Conservation (phyloP, 2,329 filamentous ascomycete genomes). For the Cladosporium oxysporum region DNA sequence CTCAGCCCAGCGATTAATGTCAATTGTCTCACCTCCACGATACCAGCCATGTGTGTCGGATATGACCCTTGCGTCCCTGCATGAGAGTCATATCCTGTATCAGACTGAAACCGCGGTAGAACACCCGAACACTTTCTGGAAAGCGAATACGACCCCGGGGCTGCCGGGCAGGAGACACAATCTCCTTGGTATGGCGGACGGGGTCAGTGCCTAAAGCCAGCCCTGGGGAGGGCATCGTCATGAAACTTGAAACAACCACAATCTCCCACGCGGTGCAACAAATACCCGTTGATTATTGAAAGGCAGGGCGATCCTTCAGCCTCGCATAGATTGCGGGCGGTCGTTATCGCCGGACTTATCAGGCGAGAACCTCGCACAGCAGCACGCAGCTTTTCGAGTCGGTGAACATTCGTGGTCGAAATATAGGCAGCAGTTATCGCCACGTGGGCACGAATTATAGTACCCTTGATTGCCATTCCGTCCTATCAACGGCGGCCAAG, state of each 20-base stretch:
- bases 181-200: neutral
- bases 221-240: neutral
- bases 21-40: neutral
- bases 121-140: neutral
- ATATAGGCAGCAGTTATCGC: neutral
- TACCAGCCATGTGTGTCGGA: neutral
- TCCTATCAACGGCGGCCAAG: conserved; percentile 4
- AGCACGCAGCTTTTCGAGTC: neutral
- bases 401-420: neutral
- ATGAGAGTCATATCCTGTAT: neutral
- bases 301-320: neutral
- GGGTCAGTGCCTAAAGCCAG: neutral
- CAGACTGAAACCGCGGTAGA: neutral
- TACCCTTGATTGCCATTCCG: neutral
- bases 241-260: conserved; percentile 5
- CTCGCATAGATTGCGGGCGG: neutral
- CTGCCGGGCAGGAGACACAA: neutral
- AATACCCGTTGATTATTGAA: neutral
- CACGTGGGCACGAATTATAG: conserved; percentile 5
- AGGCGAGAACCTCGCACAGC: neutral
- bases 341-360: neutral
- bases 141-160: neutral
- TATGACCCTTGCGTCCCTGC: neutral
- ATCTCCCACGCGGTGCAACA: conserved; percentile 7
- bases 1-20: neutral